Evolutionary conservation across 306 rosid species (phyloP).

Genomic region (Morella rubra): DNA sequence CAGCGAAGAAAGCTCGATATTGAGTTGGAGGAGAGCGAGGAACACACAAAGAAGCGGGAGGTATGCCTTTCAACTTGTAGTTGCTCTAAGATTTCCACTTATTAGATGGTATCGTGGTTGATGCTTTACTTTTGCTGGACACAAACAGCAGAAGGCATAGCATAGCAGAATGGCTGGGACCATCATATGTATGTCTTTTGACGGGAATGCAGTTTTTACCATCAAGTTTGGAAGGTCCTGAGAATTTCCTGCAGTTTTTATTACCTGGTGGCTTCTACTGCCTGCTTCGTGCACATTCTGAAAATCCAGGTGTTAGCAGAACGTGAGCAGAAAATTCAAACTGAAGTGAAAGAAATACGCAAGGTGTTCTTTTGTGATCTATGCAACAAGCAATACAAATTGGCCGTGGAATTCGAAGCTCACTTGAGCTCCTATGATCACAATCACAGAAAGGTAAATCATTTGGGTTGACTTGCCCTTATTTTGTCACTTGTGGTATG

Average conservation of each 20-base stretch:
- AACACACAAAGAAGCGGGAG: conserved; percentile 82
- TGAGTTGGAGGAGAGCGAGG: conserved; percentile 92
- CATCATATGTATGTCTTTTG: conserved; percentile 91
- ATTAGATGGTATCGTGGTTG: conserved; percentile 62
- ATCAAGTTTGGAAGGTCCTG: conserved; percentile 97
- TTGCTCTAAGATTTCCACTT: conserved; percentile 34
- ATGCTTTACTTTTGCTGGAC: conserved; percentile 78
- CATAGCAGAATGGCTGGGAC: too few species aligned
- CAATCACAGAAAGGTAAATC: conserved; percentile 84
- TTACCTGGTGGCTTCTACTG: conserved; percentile 99
- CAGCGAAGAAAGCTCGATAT: conserved; percentile 82
- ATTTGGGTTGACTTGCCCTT: conserved; percentile 9
- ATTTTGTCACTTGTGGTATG: neutral
- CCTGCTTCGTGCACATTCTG: conserved; percentile 98
- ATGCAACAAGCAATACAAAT: conserved; percentile 95
- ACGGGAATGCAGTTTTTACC: conserved; percentile 89
- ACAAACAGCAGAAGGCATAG: conserved; percentile 91
- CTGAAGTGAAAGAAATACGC: conserved; percentile 87
- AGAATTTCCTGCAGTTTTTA: conserved; percentile 99
- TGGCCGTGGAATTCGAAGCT: conserved; percentile 94
- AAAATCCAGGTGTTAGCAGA: conserved; percentile 99
- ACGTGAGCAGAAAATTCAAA: conserved; percentile 96
- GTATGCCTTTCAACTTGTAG: conserved; percentile 50
- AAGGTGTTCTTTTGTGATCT: conserved; percentile 96
- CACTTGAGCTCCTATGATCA: conserved; percentile 96